Conservation (phyloP, 179 eudicot species). For the Corrigiola litoralis region DNA sequence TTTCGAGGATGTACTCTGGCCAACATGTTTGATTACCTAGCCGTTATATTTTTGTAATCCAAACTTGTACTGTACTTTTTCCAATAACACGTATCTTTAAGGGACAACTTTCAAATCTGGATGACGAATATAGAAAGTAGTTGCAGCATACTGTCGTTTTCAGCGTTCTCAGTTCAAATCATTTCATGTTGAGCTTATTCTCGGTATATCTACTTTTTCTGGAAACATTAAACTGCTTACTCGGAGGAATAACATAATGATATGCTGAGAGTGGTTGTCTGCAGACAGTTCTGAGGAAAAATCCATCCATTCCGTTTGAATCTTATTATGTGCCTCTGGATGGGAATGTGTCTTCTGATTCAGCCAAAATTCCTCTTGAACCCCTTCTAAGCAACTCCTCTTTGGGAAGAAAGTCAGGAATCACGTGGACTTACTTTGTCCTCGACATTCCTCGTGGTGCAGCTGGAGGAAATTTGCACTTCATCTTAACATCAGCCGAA, state of each 20-base stretch:
- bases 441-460: slow-evolving; percentile 84
- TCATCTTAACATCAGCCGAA: slow-evolving; percentile 47
- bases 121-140: neutral
- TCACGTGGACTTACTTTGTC: slow-evolving; percentile 75
- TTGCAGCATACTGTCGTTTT: neutral
- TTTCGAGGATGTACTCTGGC: too few relatives aligned
- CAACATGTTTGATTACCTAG: too few relatives aligned
- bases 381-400: slow-evolving; percentile 69
- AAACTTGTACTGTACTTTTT: too few relatives aligned
- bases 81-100: too few relatives aligned
- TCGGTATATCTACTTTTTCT: neutral
- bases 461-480: slow-evolving; percentile 73
- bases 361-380: slow-evolving; percentile 61
- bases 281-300: slow-evolving; percentile 75
- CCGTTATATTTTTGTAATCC: too few relatives aligned
- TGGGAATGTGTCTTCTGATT: slow-evolving; percentile 33
- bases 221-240: slow-evolving; percentile 17
- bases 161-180: neutral
- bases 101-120: neutral
- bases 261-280: slow-evolving; percentile 38
- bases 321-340: slow-evolving; percentile 61
- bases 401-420: slow-evolving; percentile 19
- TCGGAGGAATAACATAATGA: slow-evolving; percentile 37
- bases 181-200: slow-evolving; percentile 1
- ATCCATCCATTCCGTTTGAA: slow-evolving; percentile 60